Base-by-base conservation (phyloP, 2,329 filamentous ascomycete genomes). In the Geosmithia morbida region DNA sequence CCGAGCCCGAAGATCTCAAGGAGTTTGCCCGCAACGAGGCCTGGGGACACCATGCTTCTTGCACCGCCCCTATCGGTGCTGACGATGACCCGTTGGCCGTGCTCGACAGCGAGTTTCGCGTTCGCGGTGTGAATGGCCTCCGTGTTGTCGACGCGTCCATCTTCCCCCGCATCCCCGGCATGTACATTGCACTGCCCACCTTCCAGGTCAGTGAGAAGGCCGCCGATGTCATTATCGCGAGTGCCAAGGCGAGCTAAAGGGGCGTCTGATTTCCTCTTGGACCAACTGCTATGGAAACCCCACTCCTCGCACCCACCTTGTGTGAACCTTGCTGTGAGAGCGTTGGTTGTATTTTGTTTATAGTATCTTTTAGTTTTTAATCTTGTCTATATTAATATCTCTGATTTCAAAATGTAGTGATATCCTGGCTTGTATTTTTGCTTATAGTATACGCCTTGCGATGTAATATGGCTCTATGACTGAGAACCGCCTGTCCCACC, bases 191-290 rank as follows among this genome's bases (percentile, higher is more conserved):
- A 0, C 55, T 73, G 7, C 67, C 75, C 3, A 74, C 70, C 0
- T 79, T 75, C 53, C 77, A 79, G 66, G 63, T 77, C 17, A 69
- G 68, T 22, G 76, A 81, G 63, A 81, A 81, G 66, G 77, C 77
- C 2, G 72, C 74, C 3, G 77, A 79, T 58, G 70, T 69, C 6
- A 79, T 81, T 46, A 51, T 54, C 33, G 19, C 46, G 42, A 43
- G 45, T 29, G 49, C 49, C 22, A 26, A 26, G 8, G 22, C 22
- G 8, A 26, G 8, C 22, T 26, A 26, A 26, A 26, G 22, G n/a
- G n/a, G n/a, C n/a, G n/a, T n/a, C n/a, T n/a, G n/a, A n/a, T n/a
- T n/a, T n/a, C n/a, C n/a, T n/a, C n/a, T n/a, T n/a, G n/a, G n/a
- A n/a, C n/a, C n/a, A n/a, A n/a, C n/a, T n/a, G n/a, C n/a, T n/a